A percentile compares a stretch with the other conserved stretches of the same genome.
These are phyloP conservation scores for Strigomonas culicis DNA, from an alignment of 208 protist species.

Conservation along the genomic window DNA sequence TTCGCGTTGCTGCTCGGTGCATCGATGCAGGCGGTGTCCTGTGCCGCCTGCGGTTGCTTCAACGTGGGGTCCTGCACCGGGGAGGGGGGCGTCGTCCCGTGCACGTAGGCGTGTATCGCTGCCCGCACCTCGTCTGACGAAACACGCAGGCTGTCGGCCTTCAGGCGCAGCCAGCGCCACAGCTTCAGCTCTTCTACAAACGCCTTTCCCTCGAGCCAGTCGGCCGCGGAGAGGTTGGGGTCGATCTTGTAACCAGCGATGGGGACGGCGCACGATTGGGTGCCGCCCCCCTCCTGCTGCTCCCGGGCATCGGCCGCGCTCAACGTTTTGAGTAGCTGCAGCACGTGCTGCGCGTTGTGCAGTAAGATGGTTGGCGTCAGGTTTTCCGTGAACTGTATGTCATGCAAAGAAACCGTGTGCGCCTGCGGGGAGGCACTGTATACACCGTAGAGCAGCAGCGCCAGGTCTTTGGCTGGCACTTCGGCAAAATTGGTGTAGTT, in stretches of 20 bases:
- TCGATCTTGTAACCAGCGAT: conserved; percentile 20
- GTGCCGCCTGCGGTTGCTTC: neutral
- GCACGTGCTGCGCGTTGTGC: conserved; percentile 1
- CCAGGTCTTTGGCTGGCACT: conserved; percentile 53
- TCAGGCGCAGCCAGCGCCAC: conserved; percentile 77
- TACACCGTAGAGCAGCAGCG: conserved; percentile 66
- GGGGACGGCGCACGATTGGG: neutral
- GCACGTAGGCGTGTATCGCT: conserved; percentile 26
- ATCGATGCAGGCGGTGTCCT: neutral
- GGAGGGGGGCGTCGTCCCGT: too few relatives aligned
- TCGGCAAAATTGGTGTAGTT: conserved; percentile 44
- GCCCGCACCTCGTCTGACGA: conserved; percentile 14
- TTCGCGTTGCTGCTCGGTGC: too few relatives aligned
- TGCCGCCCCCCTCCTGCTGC: neutral
- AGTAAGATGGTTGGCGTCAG: conserved; percentile 2
- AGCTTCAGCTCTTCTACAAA: conserved; percentile 88
- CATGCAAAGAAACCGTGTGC: conserved; percentile 32
- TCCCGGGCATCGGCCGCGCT: neutral
- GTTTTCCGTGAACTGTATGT: conserved; percentile 37
- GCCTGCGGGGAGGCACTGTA: neutral
- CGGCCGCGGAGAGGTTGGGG: conserved; percentile 30
- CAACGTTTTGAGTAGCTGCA: neutral
- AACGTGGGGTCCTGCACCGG: neutral
- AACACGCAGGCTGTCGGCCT: conserved; percentile 32
- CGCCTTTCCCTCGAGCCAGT: conserved; percentile 69